Evolutionary conservation across 768 basidiomycete genomes (phyloP).

Genomic region (Rickenella mellea): DNA sequence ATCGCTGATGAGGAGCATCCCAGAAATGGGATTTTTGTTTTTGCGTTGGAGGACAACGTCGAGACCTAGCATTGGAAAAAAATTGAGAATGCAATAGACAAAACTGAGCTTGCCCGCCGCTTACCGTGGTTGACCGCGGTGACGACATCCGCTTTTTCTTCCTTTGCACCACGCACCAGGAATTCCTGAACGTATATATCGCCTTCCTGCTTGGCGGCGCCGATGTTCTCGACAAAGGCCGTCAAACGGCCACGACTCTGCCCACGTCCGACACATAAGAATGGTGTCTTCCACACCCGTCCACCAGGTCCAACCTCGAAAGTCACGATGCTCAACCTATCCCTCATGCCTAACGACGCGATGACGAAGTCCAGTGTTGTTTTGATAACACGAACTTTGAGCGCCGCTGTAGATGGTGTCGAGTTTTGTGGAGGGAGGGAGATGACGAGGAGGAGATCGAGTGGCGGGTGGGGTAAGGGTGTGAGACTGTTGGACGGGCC

Average conservation of each 20-base stretch:
- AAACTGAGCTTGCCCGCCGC: slow-evolving; percentile 11
- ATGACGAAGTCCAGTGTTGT: slow-evolving; percentile 81
- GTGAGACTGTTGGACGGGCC: slow-evolving; percentile 74
- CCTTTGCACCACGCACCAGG: slow-evolving; percentile 64
- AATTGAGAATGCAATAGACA: background rate
- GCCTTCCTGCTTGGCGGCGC: slow-evolving; percentile 20
- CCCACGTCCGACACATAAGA: slow-evolving; percentile 61
- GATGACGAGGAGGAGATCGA: slow-evolving; percentile 89
- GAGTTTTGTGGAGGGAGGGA: slow-evolving; percentile 72
- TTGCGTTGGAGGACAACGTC: slow-evolving; percentile 95
- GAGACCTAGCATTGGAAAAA: slow-evolving; percentile 42
- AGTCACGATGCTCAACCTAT: slow-evolving; percentile 84
- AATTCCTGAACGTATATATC: slow-evolving; percentile 44
- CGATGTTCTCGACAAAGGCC: slow-evolving; percentile 71
- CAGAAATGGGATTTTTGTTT: slow-evolving; percentile 79
- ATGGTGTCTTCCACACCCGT: slow-evolving; percentile 86
- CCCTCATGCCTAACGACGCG: slow-evolving; percentile 63
- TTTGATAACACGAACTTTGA: slow-evolving; percentile 86
- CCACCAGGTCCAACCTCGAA: slow-evolving; percentile 85
- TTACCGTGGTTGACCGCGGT: slow-evolving; percentile 94
- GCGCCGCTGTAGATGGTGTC: slow-evolving; percentile 66
- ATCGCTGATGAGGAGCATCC: slow-evolving; percentile 90
- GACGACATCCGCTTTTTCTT: slow-evolving; percentile 95
- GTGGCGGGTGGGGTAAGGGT: slow-evolving; percentile 74
- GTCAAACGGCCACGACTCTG: slow-evolving; percentile 63